Percentiles rank a stretch among this genome's conserved stretches.
These are phyloP conservation scores for Leptographium wingfieldii DNA, from an alignment of 2,329 filamentous ascomycete species.

Conservation along the genomic window DNA sequence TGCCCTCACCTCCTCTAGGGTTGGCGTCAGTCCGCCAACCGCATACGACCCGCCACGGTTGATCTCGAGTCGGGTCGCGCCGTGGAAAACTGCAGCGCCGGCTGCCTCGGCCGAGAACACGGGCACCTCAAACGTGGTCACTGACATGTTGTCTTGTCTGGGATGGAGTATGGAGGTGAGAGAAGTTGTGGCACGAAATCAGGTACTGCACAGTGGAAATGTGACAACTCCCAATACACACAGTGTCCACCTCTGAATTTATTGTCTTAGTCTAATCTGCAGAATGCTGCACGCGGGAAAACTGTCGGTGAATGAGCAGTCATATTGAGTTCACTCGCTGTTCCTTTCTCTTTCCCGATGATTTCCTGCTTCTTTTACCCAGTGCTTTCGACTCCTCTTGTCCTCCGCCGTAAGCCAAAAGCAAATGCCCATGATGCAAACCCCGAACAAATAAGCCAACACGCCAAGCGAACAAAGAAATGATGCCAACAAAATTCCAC, in stretches of 20 bases:
- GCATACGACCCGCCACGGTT: conserved; percentile 38
- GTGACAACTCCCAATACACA: too few species aligned
- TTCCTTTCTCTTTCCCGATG: too few species aligned
- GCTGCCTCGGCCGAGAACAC: conserved; percentile 35
- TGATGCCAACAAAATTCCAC: neutral
- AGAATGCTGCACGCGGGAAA: too few species aligned
- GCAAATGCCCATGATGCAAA: neutral
- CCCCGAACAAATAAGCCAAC: neutral
- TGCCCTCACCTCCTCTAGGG: conserved; percentile 23
- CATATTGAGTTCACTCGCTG: too few species aligned
- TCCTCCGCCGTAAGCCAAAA: neutral
- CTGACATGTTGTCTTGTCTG: too few species aligned
- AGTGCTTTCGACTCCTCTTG: neutral
- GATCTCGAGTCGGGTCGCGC: conserved; percentile 39
- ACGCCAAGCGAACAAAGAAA: neutral
- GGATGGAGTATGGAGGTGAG: too few species aligned
- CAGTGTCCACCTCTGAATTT: too few species aligned
- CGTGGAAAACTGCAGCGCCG: conserved; percentile 25
- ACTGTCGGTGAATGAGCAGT: too few species aligned
- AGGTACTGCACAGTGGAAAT: too few species aligned
- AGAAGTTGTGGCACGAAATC: too few species aligned
- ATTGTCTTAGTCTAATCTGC: too few species aligned
- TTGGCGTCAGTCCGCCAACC: conserved; percentile 38
- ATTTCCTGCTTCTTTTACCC: too few species aligned
- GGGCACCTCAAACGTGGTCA: conserved; percentile 29